These are phyloP conservation scores for Saturnispora sanitii DNA, from an alignment of 805 yeast genomes.

Conservation along the genomic window DNA sequence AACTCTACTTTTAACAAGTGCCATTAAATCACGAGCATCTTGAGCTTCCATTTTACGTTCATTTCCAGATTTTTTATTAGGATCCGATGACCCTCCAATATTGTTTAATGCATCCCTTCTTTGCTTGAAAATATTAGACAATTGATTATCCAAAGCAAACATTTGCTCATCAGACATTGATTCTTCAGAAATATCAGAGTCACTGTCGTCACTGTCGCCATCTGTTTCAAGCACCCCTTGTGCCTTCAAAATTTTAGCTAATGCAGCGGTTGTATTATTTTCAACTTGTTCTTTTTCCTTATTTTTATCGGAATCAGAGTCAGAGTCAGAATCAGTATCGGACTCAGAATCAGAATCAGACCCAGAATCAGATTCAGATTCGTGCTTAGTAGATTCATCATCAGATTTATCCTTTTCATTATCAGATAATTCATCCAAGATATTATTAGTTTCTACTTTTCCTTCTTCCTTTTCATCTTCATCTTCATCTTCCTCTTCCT, in stretches of 20 bases:
- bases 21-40: slow-evolving; percentile 72
- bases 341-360: slow-evolving; percentile 34
- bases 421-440: slow-evolving; percentile 9
- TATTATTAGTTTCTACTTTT: slow-evolving; percentile 22
- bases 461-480: slow-evolving; percentile 37
- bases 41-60: slow-evolving; percentile 62
- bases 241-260: slow-evolving; percentile 52
- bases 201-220: slow-evolving; percentile 35
- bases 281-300: slow-evolving; percentile 27
- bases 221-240: slow-evolving; percentile 26
- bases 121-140: slow-evolving; percentile 76
- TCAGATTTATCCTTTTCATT: slow-evolving; percentile 13
- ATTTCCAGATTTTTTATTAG: slow-evolving; percentile 33
- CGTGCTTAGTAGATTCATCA: slow-evolving; percentile 27
- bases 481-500: slow-evolving; percentile 29
- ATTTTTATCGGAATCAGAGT: slow-evolving; percentile 24
- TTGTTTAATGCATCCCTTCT: slow-evolving; percentile 55
- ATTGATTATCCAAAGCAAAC: slow-evolving; percentile 85
- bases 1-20: slow-evolving; percentile 67
- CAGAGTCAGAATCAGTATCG: slow-evolving; percentile 26
- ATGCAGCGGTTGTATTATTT: slow-evolving; percentile 45
- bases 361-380: slow-evolving; percentile 24
- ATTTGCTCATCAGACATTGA: slow-evolving; percentile 94
- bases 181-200: slow-evolving; percentile 52
- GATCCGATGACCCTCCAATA: slow-evolving; percentile 30